Percentiles rank a stretch among this genome's conserved stretches.
These are phyloP conservation scores for Clonostachys rhizophaga DNA, from an alignment of 2,329 filamentous ascomycete genomes.

Conservation along the genomic window DNA sequence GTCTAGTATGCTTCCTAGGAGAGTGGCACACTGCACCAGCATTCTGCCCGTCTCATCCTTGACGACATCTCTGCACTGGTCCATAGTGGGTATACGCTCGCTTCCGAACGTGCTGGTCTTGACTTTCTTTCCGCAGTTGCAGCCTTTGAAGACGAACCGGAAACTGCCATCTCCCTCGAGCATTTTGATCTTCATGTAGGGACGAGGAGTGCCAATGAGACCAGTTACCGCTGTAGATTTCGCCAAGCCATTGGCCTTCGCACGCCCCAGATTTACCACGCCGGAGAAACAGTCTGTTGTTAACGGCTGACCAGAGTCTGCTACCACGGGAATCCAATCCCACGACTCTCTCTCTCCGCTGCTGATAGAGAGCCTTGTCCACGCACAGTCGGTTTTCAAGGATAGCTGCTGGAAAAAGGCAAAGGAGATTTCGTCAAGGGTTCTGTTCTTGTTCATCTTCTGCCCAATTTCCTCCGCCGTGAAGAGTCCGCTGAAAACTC, in stretches of 20 bases:
- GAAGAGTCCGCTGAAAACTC: slow-evolving; percentile 4
- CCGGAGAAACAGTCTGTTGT: slow-evolving; percentile 3
- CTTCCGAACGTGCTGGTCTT: slow-evolving; percentile 3
- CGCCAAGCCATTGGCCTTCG: not conserved
- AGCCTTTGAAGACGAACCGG: slow-evolving; percentile 6
- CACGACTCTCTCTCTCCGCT: not conserved
- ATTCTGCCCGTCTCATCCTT: slow-evolving; percentile 3
- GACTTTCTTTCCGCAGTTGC: slow-evolving; percentile 6
- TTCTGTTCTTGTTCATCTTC: not conserved
- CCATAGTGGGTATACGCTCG: slow-evolving; percentile 4
- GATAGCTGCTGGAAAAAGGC: not conserved
- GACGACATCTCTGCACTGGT: not conserved
- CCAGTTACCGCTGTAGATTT: not conserved
- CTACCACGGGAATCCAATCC: slow-evolving; percentile 4
- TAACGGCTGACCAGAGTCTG: not conserved
- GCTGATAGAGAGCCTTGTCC: slow-evolving; percentile 3
- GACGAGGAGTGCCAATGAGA: not conserved
- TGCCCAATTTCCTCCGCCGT: not conserved
- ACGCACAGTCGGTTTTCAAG: not conserved
- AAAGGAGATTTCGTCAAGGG: not conserved
- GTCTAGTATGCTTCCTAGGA: slow-evolving; percentile 1
- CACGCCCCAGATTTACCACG: not conserved
- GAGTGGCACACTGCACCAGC: slow-evolving; percentile 4
- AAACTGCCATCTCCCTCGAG: slow-evolving; percentile 1
- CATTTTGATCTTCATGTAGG: slow-evolving; percentile 2